These are phyloP conservation scores for Malassezia pachydermatis DNA, from an alignment of 1,284 basidiomycete genomes.

Conservation along the genomic window DNA sequence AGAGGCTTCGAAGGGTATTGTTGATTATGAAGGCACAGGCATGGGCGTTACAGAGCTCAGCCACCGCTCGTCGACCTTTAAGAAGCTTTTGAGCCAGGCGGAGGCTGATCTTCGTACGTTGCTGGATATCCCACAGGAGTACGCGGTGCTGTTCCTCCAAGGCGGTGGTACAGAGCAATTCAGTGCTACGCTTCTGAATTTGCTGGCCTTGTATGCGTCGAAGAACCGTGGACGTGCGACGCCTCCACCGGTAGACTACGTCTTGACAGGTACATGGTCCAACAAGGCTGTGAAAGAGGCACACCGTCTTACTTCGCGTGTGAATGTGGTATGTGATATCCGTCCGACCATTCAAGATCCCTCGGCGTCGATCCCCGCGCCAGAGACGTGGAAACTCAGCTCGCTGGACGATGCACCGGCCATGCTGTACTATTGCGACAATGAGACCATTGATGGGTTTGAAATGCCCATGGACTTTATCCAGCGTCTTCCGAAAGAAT, in stretches of 20 bases:
- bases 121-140: slow-evolving; percentile 33
- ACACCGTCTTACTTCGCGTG: slow-evolving; percentile 28
- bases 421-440: slow-evolving; percentile 96
- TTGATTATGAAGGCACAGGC: slow-evolving; percentile 39
- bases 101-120: slow-evolving; percentile 38
- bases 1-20: slow-evolving; percentile 38
- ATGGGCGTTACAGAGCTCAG: slow-evolving; percentile 47
- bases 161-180: slow-evolving; percentile 47
- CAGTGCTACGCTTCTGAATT: slow-evolving; percentile 41
- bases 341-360: slow-evolving; percentile 24
- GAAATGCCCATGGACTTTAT: slow-evolving; percentile 72
- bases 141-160: slow-evolving; percentile 42
- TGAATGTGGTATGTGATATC: slow-evolving; percentile 32
- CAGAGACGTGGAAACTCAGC: slow-evolving; percentile 67
- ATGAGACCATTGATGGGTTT: slow-evolving; percentile 95
- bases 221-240: slow-evolving; percentile 1
- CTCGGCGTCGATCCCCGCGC: slow-evolving; percentile 59
- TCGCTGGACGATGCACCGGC: slow-evolving; percentile 57
- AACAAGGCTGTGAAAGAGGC: slow-evolving; percentile 43
- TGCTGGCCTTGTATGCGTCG: slow-evolving; percentile 37
- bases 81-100: slow-evolving; percentile 35
- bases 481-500: slow-evolving; percentile 57
- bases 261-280: slow-evolving; percentile 42
- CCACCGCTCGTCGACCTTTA: slow-evolving; percentile 42
- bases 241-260: slow-evolving; percentile 42